A percentile compares a stretch with the other conserved stretches of the same genome.
phyloP scores from a whole-genome alignment of 495 filamentous ascomycete species.

The Neurospora terricola region DNA sequence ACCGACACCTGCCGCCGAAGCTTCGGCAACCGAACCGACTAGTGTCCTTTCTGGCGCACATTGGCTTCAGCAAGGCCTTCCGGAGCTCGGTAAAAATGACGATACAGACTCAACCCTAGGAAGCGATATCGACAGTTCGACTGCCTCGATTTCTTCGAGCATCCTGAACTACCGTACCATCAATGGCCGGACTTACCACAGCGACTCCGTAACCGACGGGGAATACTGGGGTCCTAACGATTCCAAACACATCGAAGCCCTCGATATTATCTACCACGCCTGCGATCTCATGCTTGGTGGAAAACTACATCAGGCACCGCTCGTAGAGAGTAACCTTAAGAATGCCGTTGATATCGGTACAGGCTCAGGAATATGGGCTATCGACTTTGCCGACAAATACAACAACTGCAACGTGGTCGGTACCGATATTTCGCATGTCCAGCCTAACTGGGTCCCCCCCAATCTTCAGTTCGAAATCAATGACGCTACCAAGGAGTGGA shows the following conservation, averaged over 20 bases:
- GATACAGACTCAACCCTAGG: background rate
- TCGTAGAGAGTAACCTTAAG: conserved; percentile 13
- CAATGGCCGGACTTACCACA: conserved; percentile 27
- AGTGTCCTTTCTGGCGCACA: background rate
- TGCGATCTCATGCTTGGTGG: conserved; percentile 25
- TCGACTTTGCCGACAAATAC: conserved; percentile 47
- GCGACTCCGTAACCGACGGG: conserved; percentile 2
- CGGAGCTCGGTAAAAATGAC: background rate
- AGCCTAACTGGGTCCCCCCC: conserved; percentile 31
- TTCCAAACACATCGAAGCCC: background rate
- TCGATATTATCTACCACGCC: conserved; percentile 19
- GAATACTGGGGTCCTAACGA: background rate
- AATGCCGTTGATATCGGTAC: conserved; percentile 29
- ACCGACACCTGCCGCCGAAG: background rate
- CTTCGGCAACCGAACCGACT: background rate
- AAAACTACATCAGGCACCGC: conserved; percentile 30
- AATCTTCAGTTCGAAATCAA: conserved; percentile 42
- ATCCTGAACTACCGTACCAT: conserved; percentile 33
- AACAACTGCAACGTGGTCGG: conserved; percentile 41
- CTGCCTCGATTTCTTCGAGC: conserved; percentile 32
- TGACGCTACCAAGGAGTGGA: conserved; percentile 38
- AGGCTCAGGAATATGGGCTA: conserved; percentile 33
- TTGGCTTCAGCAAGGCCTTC: background rate
- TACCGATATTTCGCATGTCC: conserved; percentile 39
- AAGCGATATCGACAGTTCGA: conserved; percentile 14